Conservation (phyloP, 179 eudicot genomes). For the Silene vulgaris region DNA sequence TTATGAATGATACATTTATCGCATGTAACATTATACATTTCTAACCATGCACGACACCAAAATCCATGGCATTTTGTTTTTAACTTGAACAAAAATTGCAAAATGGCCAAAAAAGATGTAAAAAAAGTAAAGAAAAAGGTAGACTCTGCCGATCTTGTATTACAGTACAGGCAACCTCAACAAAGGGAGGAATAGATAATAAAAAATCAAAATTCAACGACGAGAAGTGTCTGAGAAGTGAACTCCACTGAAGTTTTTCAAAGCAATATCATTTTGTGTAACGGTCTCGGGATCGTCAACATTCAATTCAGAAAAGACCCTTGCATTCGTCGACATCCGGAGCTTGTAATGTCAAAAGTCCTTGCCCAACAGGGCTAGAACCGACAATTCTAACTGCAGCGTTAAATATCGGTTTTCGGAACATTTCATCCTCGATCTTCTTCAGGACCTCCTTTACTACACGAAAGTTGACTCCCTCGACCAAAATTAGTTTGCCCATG, state of each 20-base stretch:
- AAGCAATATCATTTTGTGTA: conserved; percentile 20
- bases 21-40: conserved; percentile 11
- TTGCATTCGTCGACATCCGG: conserved; percentile 62
- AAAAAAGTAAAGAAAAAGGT: conserved; percentile 2
- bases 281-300: not conserved
- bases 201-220: conserved; percentile 25
- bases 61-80: conserved; percentile 42
- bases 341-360: conserved; percentile 57
- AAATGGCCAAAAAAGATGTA: conserved; percentile 8
- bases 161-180: conserved; percentile 35
- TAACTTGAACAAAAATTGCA: conserved; percentile 26
- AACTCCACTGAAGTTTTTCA: conserved; percentile 21
- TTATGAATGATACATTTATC: not conserved
- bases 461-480: conserved; percentile 53
- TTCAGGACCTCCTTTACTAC: conserved; percentile 55
- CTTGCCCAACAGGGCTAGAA: conserved; percentile 44
- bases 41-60: conserved; percentile 22
- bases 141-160: conserved; percentile 16
- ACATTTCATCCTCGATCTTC: conserved; percentile 60
- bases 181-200: conserved; percentile 23
- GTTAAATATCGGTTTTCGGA: conserved; percentile 50
- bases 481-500: conserved; percentile 54
- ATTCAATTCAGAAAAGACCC: conserved; percentile 44
- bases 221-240: conserved; percentile 20
- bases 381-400: conserved; percentile 40